Evolutionary conservation across 2,329 filamentous ascomycete species (phyloP).

Genomic region (Trichoderma polysporum): DNA sequence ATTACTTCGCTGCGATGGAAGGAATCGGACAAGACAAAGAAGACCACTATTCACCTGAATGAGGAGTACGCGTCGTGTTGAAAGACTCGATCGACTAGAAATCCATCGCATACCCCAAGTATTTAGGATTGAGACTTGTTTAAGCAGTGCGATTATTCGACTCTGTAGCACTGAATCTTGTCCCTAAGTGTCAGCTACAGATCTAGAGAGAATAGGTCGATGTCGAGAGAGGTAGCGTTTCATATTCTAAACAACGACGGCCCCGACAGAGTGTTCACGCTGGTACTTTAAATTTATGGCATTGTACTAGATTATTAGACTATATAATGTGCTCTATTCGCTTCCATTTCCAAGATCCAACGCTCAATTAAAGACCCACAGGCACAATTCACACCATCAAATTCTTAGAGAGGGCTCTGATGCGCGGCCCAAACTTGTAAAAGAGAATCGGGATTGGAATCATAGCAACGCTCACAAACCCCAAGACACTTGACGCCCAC

Average conservation of each 20-base stretch:
- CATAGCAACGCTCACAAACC: constrained; percentile 19
- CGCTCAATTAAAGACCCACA: not conserved
- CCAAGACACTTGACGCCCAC: constrained; percentile 25
- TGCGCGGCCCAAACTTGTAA: constrained; percentile 21
- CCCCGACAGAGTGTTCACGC: too few relatives aligned
- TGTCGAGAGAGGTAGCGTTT: too few relatives aligned
- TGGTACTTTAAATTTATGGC: too few relatives aligned
- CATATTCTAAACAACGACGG: too few relatives aligned
- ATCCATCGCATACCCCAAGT: not conserved
- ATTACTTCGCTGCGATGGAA: constrained; percentile 1
- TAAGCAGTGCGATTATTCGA: too few relatives aligned
- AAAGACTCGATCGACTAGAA: not conserved
- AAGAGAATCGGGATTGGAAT: constrained; percentile 23
- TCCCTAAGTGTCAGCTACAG: too few relatives aligned
- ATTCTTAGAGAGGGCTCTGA: constrained; percentile 6
- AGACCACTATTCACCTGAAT: constrained; percentile 5
- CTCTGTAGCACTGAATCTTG: too few relatives aligned
- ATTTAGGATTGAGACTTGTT: not conserved
- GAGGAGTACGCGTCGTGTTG: not conserved
- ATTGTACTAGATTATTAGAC: not conserved
- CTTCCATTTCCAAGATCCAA: not conserved
- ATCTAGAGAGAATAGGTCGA: too few relatives aligned
- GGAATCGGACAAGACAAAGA: not conserved
- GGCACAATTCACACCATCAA: not conserved
- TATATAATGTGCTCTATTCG: not conserved